phyloP scores from a whole-genome alignment of 23 red algal genomes.

The Gracilaria domingensis region DNA sequence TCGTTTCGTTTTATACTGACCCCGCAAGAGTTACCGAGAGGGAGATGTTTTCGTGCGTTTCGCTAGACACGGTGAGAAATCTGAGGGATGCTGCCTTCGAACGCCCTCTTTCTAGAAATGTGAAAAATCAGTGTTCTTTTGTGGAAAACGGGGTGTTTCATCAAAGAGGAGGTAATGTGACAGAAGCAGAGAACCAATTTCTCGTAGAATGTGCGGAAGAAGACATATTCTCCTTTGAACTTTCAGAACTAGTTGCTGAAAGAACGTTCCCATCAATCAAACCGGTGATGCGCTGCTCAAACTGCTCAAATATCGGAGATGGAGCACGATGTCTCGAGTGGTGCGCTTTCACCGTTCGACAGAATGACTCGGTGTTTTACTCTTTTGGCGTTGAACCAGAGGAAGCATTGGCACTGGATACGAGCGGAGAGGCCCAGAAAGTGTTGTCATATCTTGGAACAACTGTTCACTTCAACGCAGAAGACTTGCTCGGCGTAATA shows the following conservation, averaged over 20 bases:
- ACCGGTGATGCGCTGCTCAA: not conserved
- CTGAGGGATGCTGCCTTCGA: not conserved
- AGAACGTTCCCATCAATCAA: not conserved
- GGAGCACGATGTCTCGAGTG: not conserved
- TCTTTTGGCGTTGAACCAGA: not conserved
- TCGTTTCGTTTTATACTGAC: not conserved
- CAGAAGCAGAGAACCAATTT: not conserved
- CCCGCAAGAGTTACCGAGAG: not conserved
- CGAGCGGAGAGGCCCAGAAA: not conserved
- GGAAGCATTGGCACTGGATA: not conserved
- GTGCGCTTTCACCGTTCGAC: not conserved
- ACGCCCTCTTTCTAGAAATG: not conserved
- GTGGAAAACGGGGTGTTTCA: not conserved
- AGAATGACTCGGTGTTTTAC: not conserved
- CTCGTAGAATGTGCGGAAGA: not conserved
- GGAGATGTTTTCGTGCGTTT: not conserved
- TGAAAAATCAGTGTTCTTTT: not conserved
- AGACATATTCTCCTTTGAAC: not conserved
- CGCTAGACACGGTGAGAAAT: not conserved
- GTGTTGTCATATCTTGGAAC: not conserved
- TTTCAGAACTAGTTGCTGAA: not conserved
- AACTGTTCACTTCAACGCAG: not conserved
- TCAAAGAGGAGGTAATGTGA: not conserved
- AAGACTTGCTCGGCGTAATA: not conserved
- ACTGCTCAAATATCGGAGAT: not conserved